Evolutionary conservation across 2,329 filamentous ascomycete genomes (phyloP), one percentile per base, ranked within the genome.

Genomic region (Simplicillium aogashimaense): DNA sequence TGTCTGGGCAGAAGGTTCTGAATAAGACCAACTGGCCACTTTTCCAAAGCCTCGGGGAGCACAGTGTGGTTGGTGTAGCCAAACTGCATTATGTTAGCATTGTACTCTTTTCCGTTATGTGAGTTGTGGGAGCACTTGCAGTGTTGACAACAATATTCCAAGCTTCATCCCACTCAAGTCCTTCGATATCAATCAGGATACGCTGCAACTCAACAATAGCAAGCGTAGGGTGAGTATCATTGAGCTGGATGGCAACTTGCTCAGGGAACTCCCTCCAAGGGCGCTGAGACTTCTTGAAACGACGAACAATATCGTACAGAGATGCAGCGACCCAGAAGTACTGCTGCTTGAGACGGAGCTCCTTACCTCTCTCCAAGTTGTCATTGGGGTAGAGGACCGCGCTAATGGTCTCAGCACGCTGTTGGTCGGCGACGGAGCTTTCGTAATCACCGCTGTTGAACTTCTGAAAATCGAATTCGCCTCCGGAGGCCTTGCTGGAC

Each of bases 241-340:
- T 98, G 46, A 98, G 78, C 64, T 98, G 92, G 50, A 98, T 97
- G 33, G 92, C 92, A 44, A 97, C 83, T 59, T 95, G 88, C 37
- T 94, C 90, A 35, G 90, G 74, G 65, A 98, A 98, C 55, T 94
- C 85, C 49, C 67, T 81, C 92, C 92, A 98, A 7, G 83, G 69
- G 47, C 90, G 81, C 69, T 86, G 88, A 14, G 87, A 81, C 76
- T 97, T 98, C 74, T 97, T 98, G 79, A 97, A 98, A 43, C 92
- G 82, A 43, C 92, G 85, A 44, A 98, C 84, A 57, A 98, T 98
- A 55, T 98, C 92, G 57, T 87, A 87, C 4, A 98, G 74, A 13
- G 92, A 98, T 13, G 92, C 92, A 39, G 92, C 89, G 56, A 95
- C 94, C 92, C 92, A 98, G 69, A 98, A 98, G 73, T 98, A 98